Evolutionary conservation across 2,329 filamentous ascomycete genomes (phyloP).

Genomic region (Aspergillus nomiae): DNA sequence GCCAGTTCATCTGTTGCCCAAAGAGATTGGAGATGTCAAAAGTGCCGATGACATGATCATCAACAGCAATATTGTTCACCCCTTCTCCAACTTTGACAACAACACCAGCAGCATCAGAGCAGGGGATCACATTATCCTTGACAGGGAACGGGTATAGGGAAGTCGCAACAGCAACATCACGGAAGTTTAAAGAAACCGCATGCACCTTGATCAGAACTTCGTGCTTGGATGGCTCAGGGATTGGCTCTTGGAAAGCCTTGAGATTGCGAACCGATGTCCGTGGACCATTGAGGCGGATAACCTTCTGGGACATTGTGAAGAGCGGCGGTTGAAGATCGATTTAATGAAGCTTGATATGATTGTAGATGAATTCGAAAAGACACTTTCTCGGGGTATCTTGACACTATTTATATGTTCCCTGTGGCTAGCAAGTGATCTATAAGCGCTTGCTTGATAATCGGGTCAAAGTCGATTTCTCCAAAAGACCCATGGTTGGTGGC

Average conservation of each 20-base stretch:
- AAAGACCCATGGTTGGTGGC: not conserved
- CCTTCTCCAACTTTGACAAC: slow-evolving; percentile 51
- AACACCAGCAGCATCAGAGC: slow-evolving; percentile 45
- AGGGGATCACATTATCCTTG: slow-evolving; percentile 46
- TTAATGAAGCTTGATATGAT: not conserved
- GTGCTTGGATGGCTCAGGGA: slow-evolving; percentile 63
- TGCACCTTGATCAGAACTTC: slow-evolving; percentile 66
- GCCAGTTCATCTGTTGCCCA: slow-evolving; percentile 10
- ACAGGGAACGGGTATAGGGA: slow-evolving; percentile 54
- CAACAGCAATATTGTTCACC: slow-evolving; percentile 54
- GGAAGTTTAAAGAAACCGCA: slow-evolving; percentile 44
- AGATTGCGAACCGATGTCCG: not conserved
- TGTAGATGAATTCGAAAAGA: not conserved
- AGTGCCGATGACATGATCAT: slow-evolving; percentile 49
- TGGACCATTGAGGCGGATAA: not conserved
- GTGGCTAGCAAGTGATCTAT: not conserved
- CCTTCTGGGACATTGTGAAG: not conserved
- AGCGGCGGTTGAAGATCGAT: not conserved
- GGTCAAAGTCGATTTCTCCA: not conserved
- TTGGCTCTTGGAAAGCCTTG: slow-evolving; percentile 12
- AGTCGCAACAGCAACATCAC: slow-evolving; percentile 41
- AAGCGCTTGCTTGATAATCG: too few species aligned
- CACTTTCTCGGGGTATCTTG: not conserved
- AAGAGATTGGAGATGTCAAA: slow-evolving; percentile 15
- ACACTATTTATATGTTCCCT: not conserved